These are phyloP conservation scores for Eleusine indica DNA, from an alignment of 176 grass and related monocot genomes.

Conservation along the genomic window DNA sequence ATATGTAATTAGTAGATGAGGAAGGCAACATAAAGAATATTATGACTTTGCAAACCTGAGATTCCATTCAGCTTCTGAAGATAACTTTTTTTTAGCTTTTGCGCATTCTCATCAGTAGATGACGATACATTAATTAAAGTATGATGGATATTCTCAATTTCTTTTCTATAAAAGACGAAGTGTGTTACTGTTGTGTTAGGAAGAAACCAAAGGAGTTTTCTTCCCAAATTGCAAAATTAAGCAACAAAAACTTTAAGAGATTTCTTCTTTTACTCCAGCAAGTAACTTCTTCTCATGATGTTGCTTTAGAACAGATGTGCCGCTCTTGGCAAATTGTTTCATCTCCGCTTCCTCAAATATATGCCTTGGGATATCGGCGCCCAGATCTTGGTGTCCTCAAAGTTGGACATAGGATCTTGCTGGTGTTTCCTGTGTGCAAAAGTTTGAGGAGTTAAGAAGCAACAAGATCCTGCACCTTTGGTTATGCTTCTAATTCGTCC, in stretches of 20 bases:
- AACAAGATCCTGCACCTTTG: no score
- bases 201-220: background rate
- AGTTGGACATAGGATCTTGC: no score
- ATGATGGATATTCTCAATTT: constrained; percentile 82
- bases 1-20: constrained; percentile 15
- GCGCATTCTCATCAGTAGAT: constrained; percentile 62
- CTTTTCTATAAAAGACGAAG: constrained; percentile 70
- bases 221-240: background rate
- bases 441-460: no score
- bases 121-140: constrained; percentile 64
- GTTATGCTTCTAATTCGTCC: no score
- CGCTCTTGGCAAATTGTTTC: constrained; percentile 85
- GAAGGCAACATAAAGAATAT: background rate
- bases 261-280: constrained; percentile 87
- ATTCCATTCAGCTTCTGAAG: constrained; percentile 88
- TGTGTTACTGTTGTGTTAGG: constrained; percentile 24
- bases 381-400: no score
- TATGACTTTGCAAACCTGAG: constrained; percentile 64
- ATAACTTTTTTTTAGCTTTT: constrained; percentile 87
- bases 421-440: no score
- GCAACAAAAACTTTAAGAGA: constrained; percentile 59
- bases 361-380: no score
- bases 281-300: constrained; percentile 88
- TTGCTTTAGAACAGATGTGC: constrained; percentile 80
- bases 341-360: constrained; percentile 55